These are phyloP conservation scores for Rhodotorula sp. DNA, from an alignment of 1,284 basidiomycete species.

Conservation along the genomic window DNA sequence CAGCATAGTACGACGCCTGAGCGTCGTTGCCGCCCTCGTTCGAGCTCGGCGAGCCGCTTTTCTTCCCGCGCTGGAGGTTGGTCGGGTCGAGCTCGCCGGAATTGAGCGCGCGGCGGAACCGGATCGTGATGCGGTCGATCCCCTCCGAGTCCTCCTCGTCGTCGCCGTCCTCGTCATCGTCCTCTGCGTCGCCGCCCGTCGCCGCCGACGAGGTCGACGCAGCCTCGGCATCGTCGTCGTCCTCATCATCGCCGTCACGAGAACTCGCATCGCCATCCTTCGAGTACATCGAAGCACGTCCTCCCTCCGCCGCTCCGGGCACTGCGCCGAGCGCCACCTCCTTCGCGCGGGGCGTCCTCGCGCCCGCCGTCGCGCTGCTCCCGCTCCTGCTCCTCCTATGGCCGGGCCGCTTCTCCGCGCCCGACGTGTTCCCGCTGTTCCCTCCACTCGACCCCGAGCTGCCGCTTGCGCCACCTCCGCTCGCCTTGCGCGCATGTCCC, in stretches of 20 bases:
- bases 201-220: constrained; percentile 4
- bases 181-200: constrained; percentile 13
- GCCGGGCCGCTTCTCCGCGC: not conserved
- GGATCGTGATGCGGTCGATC: constrained; percentile 23
- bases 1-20: not conserved
- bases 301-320: not conserved
- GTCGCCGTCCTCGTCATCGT: not conserved
- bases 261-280: constrained; percentile 58
- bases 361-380: not conserved
- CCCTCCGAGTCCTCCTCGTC: constrained; percentile 63
- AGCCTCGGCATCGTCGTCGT: constrained; percentile 63
- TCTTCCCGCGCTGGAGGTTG: constrained; percentile 2
- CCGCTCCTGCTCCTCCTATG: not conserved
- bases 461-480: not conserved
- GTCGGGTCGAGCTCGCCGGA: not conserved
- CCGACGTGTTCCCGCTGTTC: not conserved
- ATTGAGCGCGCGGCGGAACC: not conserved
- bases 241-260: constrained; percentile 78
- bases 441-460: not conserved
- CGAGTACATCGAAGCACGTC: constrained; percentile 16
- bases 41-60: not conserved
- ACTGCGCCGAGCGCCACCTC: not conserved
- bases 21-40: constrained; percentile 4
- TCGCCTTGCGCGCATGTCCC: constrained; percentile 45
- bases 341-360: not conserved